Conservation (phyloP, 2,329 filamentous ascomycete genomes). For the Pseudogymnoascus sp. region DNA sequence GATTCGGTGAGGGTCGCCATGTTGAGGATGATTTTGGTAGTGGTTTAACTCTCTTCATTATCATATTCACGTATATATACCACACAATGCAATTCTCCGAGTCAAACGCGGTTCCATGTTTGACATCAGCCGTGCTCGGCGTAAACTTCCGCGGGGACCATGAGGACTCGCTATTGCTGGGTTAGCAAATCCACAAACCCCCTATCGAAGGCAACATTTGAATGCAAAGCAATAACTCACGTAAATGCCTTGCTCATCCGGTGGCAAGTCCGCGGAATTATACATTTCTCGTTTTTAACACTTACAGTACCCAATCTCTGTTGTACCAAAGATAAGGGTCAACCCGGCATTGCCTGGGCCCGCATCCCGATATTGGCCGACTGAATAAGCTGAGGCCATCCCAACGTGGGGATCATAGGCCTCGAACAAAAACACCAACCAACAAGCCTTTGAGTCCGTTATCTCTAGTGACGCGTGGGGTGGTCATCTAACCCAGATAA, state of each 20-base stretch:
- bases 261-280: conserved; percentile 4
- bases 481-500: background rate
- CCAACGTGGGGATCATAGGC: background rate
- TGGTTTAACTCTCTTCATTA: background rate
- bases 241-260: background rate
- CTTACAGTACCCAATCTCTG: background rate
- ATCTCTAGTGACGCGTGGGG: background rate
- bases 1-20: conserved; percentile 2
- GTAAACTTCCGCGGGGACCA: background rate
- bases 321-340: background rate
- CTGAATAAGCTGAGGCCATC: background rate
- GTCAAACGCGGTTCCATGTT: background rate
- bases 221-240: background rate
- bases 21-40: background rate
- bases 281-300: background rate
- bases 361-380: background rate
- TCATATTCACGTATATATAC: background rate
- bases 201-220: background rate
- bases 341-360: background rate
- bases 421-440: background rate
- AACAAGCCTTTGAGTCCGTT: background rate
- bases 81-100: background rate
- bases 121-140: background rate
- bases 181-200: background rate
- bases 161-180: background rate